phyloP scores from a whole-genome alignment of 2,329 filamentous ascomycete species.

The Cladorrhinum sp. region DNA sequence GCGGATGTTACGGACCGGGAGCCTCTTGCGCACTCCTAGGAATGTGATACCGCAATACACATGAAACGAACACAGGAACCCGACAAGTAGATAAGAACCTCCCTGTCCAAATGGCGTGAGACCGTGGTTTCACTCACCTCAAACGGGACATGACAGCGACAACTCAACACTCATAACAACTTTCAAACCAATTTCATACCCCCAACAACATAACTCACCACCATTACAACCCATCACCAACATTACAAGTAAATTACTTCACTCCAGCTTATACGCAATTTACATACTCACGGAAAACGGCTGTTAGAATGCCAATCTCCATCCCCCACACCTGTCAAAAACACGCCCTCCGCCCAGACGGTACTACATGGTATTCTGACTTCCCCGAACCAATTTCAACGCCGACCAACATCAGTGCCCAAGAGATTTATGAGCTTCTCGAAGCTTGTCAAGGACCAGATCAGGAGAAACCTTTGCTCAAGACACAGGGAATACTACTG shows the following conservation, averaged over 20 bases:
- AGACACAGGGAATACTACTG: conserved; percentile 42
- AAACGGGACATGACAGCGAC: background rate
- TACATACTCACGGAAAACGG: background rate
- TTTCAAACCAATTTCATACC: too few species aligned
- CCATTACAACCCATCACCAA: too few species aligned
- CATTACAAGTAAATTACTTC: too few species aligned
- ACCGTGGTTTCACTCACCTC: background rate
- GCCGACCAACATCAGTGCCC: conserved; percentile 37
- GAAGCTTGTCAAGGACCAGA: conserved; percentile 35
- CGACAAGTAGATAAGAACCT: background rate
- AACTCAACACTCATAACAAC: background rate
- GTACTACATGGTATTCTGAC: conserved; percentile 38
- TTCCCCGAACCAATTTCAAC: conserved; percentile 44
- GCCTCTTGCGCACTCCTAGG: background rate
- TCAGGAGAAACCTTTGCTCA: conserved; percentile 24
- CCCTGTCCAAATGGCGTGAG: background rate
- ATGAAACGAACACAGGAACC: background rate
- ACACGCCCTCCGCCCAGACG: conserved; percentile 25
- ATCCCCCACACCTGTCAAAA: conserved; percentile 26
- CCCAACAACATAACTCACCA: too few species aligned
- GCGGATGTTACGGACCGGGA: background rate
- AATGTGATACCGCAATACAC: background rate
- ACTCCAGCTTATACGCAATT: too few species aligned
- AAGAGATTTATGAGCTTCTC: conserved; percentile 41
- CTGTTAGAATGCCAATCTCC: background rate